Evolutionary conservation across 2,329 filamentous ascomycete species (phyloP), one percentile per base, ranked within the genome.

Genomic region (Beauveria pseudobassiana): DNA sequence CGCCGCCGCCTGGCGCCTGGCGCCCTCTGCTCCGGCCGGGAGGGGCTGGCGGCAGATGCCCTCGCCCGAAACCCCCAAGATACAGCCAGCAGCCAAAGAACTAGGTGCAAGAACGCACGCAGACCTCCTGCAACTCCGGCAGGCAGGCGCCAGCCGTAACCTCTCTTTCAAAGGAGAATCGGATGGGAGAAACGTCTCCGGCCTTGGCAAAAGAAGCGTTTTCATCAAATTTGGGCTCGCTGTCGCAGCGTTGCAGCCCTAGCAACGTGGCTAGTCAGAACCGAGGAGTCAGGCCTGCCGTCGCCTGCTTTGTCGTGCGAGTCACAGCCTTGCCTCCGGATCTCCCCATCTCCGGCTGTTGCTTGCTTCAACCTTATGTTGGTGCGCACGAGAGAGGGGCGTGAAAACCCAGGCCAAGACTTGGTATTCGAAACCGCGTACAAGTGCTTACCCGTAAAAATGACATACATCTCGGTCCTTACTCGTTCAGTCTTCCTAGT

Each of bases 301-400:
- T 26, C 24, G 24, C 28, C 24, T 18, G 43, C 22, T 34, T 7
- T 26, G 53, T 51, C 46, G 56, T 42, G 34, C 56, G 34, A 59
- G 56, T 58, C 34, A 46, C 46, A 59, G 56, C 46, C 56, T 59
- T n/a, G 46, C 38, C 46, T 42, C 56, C 38, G 20, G 22, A 40
- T 50, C 45, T 49, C 55, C 45, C 34, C 34, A 38, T 38, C 5
- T 16, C 12, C 34, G 14, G 10, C 16, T 38, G 56, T 43, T 59
- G 28, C 22, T 24, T 20, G 26, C 45, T 12, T 57, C 14, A 30
- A 58, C 55, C 45, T 49, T 8, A 24, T 22, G 5, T 53, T 30
- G 10, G 12, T 38, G 34, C 34, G 34, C 34, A 38, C 12, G 5
- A 14, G 5, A 55, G 40, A 18, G 55, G 24, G 40, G 42, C 2